A percentile compares a stretch with the other conserved stretches of the same genome.
These are phyloP conservation scores for Telfairia occidentalis DNA, from an alignment of 331 rosid species.

Conservation along the genomic window DNA sequence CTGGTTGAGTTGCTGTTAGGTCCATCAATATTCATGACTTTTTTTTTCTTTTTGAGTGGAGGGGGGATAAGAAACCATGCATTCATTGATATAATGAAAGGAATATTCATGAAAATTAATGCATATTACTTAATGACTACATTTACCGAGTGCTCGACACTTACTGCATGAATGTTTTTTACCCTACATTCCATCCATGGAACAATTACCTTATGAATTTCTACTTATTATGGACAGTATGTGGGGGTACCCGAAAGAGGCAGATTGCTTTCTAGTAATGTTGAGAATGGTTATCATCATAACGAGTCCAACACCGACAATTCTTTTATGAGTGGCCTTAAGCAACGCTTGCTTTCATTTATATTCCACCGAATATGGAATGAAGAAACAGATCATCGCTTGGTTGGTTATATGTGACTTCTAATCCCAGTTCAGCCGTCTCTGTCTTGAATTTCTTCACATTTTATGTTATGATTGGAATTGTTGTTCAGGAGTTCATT, in stretches of 20 bases:
- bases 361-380: conserved; percentile 73
- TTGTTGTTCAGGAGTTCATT: conserved; percentile 13
- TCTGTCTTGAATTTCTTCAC: conserved; percentile 13
- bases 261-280: conserved; percentile 36
- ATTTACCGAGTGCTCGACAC: not conserved
- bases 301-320: conserved; percentile 33
- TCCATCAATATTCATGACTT: not conserved
- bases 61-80: too few relatives aligned
- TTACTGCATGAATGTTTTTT: not conserved
- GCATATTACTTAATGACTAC: not conserved
- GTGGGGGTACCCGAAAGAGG: conserved; percentile 33
- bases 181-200: conserved; percentile 14
- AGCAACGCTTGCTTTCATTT: conserved; percentile 94
- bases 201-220: conserved; percentile 22
- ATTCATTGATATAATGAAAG: too few relatives aligned
- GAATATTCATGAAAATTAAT: not conserved
- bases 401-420: conserved; percentile 52
- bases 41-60: too few relatives aligned
- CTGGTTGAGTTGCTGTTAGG: not conserved
- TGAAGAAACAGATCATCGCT: conserved; percentile 66
- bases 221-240: conserved; percentile 35
- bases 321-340: conserved; percentile 65
- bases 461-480: conserved; percentile 13
- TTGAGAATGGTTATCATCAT: conserved; percentile 42
- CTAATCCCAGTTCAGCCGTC: conserved; percentile 17